A percentile compares a stretch with the other conserved stretches of the same genome.
These are phyloP conservation scores for Talaromyces sp. DNA, from an alignment of 2,329 filamentous ascomycete genomes.

Conservation along the genomic window DNA sequence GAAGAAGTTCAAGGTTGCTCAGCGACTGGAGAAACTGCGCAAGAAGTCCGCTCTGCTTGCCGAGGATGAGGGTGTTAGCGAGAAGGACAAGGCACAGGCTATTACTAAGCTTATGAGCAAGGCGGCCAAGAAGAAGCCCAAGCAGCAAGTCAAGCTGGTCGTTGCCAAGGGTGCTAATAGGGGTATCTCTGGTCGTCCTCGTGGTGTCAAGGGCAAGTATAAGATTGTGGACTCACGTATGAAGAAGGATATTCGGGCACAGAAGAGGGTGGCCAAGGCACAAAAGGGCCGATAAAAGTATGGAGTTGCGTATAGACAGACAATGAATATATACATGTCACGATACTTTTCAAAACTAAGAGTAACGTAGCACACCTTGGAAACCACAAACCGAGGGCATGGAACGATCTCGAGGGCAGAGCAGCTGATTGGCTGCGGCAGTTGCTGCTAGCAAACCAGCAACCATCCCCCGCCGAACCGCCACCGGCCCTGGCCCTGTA, in stretches of 20 bases:
- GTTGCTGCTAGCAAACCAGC: neutral
- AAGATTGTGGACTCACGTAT: conserved; percentile 94
- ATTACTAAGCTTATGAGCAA: conserved; percentile 80
- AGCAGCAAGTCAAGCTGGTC: conserved; percentile 78
- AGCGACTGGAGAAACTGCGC: conserved; percentile 87
- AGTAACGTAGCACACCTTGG: neutral
- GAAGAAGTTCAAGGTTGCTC: conserved; percentile 94
- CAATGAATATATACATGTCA: neutral
- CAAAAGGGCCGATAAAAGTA: conserved; percentile 39
- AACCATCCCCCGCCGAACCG: conserved; percentile 9
- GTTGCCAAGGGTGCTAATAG: conserved; percentile 82
- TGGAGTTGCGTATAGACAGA: neutral
- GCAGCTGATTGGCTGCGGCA: neutral
- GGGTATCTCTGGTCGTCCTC: conserved; percentile 80
- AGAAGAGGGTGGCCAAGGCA: conserved; percentile 79
- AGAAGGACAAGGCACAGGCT: conserved; percentile 88
- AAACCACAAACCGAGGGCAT: neutral
- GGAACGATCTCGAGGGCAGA: neutral
- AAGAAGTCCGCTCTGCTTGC: conserved; percentile 93
- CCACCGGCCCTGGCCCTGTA: conserved; percentile 14
- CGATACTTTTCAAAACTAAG: neutral
- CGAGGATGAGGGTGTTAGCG: conserved; percentile 87
- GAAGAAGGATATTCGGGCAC: conserved; percentile 91
- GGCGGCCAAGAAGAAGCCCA: conserved; percentile 82
- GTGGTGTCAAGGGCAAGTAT: conserved; percentile 91